Evolutionary conservation across 139 green algal genomes (phyloP).

Genomic region (Chlamydomonas applanata): DNA sequence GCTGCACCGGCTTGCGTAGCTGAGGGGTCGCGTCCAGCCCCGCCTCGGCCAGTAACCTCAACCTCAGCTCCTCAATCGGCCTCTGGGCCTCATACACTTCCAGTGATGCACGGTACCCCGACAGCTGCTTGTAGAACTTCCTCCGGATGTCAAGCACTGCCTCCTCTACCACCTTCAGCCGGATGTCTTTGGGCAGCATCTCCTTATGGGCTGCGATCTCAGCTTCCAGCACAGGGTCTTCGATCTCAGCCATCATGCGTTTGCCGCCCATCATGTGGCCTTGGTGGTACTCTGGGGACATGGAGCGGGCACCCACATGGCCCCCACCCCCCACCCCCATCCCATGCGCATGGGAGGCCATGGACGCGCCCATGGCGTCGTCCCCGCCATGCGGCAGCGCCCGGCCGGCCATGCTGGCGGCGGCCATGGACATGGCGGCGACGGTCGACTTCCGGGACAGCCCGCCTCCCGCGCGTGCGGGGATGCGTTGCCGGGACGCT

Average conservation of each 20-base stretch:
- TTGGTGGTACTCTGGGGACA: no score
- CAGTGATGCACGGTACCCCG: background rate
- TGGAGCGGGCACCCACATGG: no score
- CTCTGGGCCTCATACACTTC: conserved; percentile 23
- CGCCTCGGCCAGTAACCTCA: conserved; percentile 23
- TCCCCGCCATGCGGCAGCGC: no score
- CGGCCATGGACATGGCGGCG: no score
- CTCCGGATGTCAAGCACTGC: conserved; percentile 7
- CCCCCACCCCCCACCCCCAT: no score
- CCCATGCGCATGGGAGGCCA: no score
- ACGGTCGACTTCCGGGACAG: no score
- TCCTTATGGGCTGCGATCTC: background rate
- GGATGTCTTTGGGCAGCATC: background rate
- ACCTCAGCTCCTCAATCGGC: conserved; percentile 34
- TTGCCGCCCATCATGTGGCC: background rate
- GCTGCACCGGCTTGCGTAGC: conserved; percentile 9
- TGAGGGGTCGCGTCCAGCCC: conserved; percentile 17
- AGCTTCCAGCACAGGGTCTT: background rate
- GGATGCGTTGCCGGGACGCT: background rate
- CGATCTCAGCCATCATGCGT: background rate
- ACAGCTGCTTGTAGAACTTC: conserved; percentile 18
- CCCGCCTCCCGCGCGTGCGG: no score
- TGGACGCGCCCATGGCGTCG: no score
- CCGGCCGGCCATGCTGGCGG: no score
- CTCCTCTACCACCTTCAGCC: conserved; percentile 9